Conservation (phyloP, 257 asterid species). For the Solanum pimpinellifolium region DNA sequence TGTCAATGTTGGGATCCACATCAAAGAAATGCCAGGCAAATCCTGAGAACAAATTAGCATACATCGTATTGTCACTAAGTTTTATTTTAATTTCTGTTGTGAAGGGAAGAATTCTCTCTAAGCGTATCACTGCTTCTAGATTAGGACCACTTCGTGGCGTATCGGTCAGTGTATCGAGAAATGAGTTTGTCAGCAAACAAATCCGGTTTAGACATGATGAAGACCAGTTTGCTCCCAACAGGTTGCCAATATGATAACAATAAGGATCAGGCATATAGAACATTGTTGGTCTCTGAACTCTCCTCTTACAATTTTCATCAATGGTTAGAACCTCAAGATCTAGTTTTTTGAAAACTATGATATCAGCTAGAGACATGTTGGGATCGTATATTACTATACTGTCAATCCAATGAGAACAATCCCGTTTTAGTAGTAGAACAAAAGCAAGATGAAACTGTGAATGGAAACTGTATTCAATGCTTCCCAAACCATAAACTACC, state of each 20-base stretch:
- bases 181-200: not conserved
- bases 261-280: not conserved
- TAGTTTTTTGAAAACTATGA: not conserved
- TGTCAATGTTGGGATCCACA: slow-evolving; percentile 1
- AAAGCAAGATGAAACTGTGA: not conserved
- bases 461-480: not conserved
- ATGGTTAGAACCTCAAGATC: not conserved
- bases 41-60: not conserved
- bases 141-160: not conserved
- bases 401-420: not conserved
- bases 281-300: not conserved
- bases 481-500: not conserved
- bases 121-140: not conserved
- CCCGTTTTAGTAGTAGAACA: not conserved
- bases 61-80: not conserved
- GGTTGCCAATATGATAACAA: not conserved
- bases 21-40: not conserved
- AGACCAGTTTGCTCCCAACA: slow-evolving; percentile 4
- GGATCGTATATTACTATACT: not conserved
- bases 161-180: not conserved
- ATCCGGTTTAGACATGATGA: not conserved
- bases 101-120: not conserved
- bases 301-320: not conserved
- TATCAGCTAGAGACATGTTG: not conserved
- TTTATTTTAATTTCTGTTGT: not conserved